Base-by-base conservation (phyloP, 1,139 yeast species). In the Candida sanyaensis region DNA sequence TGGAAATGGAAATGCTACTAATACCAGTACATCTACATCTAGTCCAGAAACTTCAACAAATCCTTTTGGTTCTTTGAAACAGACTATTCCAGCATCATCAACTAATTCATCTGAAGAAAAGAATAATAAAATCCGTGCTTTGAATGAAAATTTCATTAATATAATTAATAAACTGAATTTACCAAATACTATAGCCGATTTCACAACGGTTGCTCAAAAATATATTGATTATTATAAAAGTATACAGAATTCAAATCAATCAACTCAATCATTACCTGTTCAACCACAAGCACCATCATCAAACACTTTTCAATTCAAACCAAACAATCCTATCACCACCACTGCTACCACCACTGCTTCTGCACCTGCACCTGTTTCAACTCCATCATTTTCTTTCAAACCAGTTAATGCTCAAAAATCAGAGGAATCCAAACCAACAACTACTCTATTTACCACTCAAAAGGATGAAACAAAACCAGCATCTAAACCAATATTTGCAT, bases 131-230 rank as follows among this genome's bases (percentile, higher is more conserved):
- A 62, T 84, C 33, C 80, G 77, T 58, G 96, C 96, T 1, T 74
- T 90, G 61, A 89, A 89, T 62, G 78, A 80, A 26, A 81, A 77
- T 51, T 86, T 90, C 56, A 67, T 80, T 28, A 73, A 74, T 21
- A 71, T 81, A 29, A 63, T 90, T 42, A 68, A 69, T 32, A 66
- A 70, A 32, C 69, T 78, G 27, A 64, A 75, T 41, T 57, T 60
- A 1, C 66, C 70, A 3, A 79, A 81, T 51, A 77, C 84, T 0
- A 70, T 81, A 21, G 84, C 80, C 0, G 82, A 88, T 56, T 80
- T 88, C 61, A 68, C 81, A 0, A 72, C 80, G 6, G 66, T 83
- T 12, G 77, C 86, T 38, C 69, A 71, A 33, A 86, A 84, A 63
- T 90, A 90, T 63, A 70, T 77, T 42, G 75, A 75, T 36, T 89